These are phyloP conservation scores for Populus alba DNA, from an alignment of 345 rosid species.

Conservation along the genomic window DNA sequence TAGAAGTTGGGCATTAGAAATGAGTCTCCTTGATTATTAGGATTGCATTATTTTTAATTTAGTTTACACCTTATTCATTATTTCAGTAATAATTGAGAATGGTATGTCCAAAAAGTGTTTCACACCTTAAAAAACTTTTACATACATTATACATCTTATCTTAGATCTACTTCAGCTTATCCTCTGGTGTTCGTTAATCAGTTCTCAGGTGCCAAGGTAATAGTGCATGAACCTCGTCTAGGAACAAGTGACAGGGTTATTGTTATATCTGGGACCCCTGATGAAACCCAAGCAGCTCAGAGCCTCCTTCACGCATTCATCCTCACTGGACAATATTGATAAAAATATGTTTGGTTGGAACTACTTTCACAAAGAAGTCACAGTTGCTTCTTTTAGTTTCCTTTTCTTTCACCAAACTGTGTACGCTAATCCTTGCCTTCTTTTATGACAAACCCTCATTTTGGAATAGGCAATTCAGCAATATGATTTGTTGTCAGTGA, in stretches of 20 bases:
- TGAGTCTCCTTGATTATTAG: neutral
- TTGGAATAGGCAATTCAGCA: neutral
- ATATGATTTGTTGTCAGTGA: neutral
- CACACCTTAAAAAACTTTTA: conserved; percentile 6
- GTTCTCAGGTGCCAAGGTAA: conserved; percentile 96
- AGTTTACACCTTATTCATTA: neutral
- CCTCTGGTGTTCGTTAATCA: conserved; percentile 44
- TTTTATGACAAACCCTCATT: neutral
- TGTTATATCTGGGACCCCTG: conserved; percentile 93
- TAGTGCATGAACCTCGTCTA: conserved; percentile 67
- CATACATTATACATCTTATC: conserved; percentile 6
- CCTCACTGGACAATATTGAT: conserved; percentile 53
- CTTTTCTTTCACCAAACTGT: conserved; percentile 3
- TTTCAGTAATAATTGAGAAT: neutral
- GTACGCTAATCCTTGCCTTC: conserved; percentile 1
- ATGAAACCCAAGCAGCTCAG: conserved; percentile 93
- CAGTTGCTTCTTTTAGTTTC: neutral
- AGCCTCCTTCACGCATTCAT: conserved; percentile 94
- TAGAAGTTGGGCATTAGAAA: neutral
- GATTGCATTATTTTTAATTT: neutral
- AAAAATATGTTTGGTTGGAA: conserved; percentile 1
- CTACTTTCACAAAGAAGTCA: conserved; percentile 2
- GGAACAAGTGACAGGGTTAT: conserved; percentile 78
- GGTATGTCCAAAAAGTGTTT: neutral
- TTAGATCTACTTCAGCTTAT: conserved; percentile 24